phyloP scores from a whole-genome alignment of 164 flowering plant genomes.

The Piper longum region DNA sequence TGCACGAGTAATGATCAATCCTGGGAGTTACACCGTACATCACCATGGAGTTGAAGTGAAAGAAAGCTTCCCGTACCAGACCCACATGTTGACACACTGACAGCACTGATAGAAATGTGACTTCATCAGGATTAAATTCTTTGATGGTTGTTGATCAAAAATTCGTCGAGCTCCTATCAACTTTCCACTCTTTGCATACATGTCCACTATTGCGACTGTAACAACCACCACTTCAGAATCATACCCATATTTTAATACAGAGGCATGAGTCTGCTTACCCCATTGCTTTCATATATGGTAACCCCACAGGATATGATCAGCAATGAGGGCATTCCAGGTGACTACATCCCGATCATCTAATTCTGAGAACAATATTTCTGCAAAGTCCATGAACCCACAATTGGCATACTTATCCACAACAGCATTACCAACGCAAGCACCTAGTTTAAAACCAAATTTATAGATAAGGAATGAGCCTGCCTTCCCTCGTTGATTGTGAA shows the following conservation, averaged over 20 bases:
- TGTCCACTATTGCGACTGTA: conserved; percentile 32
- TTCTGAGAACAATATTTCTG: conserved; percentile 17
- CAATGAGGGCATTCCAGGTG: conserved; percentile 26
- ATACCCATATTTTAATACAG: conserved; percentile 22
- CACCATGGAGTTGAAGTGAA: conserved; percentile 19
- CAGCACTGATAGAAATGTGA: conserved; percentile 32
- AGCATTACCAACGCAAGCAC: conserved; percentile 23
- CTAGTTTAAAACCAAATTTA: conserved; percentile 13
- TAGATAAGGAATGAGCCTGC: conserved; percentile 25
- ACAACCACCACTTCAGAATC: conserved; percentile 25
- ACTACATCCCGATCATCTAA: conserved; percentile 20
- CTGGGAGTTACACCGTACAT: conserved; percentile 18
- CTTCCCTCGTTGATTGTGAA: conserved; percentile 18
- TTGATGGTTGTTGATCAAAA: conserved; percentile 16
- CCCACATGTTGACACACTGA: conserved; percentile 32
- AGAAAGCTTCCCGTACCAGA: conserved; percentile 22
- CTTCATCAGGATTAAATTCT: conserved; percentile 25
- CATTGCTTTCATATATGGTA: conserved; percentile 19
- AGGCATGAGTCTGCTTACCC: conserved; percentile 34
- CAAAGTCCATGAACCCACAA: conserved; percentile 16
- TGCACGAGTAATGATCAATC: conserved; percentile 31
- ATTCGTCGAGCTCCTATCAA: conserved; percentile 16
- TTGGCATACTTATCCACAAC: conserved; percentile 28
- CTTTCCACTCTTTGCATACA: conserved; percentile 41
- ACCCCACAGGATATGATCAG: conserved; percentile 19